phyloP scores from a whole-genome alignment of 2,329 filamentous ascomycete species.

The Pseudogymnoascus sp. region DNA sequence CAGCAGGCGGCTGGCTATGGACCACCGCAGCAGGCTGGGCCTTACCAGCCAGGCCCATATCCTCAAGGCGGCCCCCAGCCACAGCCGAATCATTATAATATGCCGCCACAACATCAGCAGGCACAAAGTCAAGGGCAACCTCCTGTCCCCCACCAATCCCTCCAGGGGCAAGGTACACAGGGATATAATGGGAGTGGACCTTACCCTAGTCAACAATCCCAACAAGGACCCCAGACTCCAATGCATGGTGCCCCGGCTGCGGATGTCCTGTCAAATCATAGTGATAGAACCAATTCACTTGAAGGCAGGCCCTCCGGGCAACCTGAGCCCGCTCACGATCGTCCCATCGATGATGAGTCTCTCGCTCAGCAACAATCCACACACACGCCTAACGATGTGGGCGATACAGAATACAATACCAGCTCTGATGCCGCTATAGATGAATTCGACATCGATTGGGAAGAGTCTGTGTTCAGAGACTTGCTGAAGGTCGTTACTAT shows the following conservation, averaged over 20 bases:
- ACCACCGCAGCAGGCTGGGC: slow-evolving; percentile 11
- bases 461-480: neutral
- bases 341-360: neutral
- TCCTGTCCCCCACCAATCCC: neutral
- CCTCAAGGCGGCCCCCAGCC: slow-evolving; percentile 5
- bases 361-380: neutral
- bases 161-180: neutral
- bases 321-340: neutral
- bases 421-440: neutral
- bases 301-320: neutral
- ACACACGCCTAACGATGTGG: neutral
- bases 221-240: neutral
- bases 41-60: neutral
- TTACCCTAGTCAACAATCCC: neutral
- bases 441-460: slow-evolving; percentile 9
- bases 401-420: neutral
- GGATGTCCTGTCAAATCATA: neutral
- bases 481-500: neutral
- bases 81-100: slow-evolving; percentile 8
- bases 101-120: slow-evolving; percentile 11
- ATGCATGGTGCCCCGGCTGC: neutral
- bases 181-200: neutral
- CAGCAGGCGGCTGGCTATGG: slow-evolving; percentile 16
- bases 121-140: slow-evolving; percentile 11
- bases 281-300: neutral